These are phyloP conservation scores for Lodderomyces metapsilosis DNA, from an alignment of 1,139 yeast genomes.

Conservation along the genomic window DNA sequence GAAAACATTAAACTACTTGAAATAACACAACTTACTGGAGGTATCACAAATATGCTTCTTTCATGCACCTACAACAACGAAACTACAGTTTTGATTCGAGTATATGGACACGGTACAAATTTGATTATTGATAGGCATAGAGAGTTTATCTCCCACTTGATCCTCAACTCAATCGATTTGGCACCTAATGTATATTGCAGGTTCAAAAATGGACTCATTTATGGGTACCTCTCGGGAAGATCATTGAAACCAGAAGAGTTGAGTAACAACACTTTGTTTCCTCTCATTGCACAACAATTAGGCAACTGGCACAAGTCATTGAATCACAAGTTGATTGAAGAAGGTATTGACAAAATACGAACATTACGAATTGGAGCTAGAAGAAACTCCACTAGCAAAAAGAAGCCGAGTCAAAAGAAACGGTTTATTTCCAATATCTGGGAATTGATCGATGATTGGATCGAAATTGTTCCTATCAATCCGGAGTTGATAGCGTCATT, in stretches of 20 bases:
- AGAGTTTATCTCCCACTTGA: slow-evolving; percentile 70
- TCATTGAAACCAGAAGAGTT: slow-evolving; percentile 60
- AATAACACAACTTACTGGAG: slow-evolving; percentile 59
- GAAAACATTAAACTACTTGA: slow-evolving; percentile 20
- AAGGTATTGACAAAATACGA: slow-evolving; percentile 48
- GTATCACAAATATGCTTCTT: slow-evolving; percentile 74
- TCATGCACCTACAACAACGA: slow-evolving; percentile 43
- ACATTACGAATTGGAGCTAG: slow-evolving; percentile 20
- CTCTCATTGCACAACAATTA: slow-evolving; percentile 61
- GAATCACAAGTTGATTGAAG: slow-evolving; percentile 45
- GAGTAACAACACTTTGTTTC: slow-evolving; percentile 45
- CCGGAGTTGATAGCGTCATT: slow-evolving; percentile 44
- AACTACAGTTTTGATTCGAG: slow-evolving; percentile 57
- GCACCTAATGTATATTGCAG: slow-evolving; percentile 73
- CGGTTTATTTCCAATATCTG: slow-evolving; percentile 49
- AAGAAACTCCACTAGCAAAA: slow-evolving; percentile 15
- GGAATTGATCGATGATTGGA: slow-evolving; percentile 64
- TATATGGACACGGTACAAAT: slow-evolving; percentile 75
- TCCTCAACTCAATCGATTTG: slow-evolving; percentile 56
- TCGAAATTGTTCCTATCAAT: slow-evolving; percentile 54
- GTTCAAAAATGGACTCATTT: slow-evolving; percentile 71
- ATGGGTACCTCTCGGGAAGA: slow-evolving; percentile 68
- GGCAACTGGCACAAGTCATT: slow-evolving; percentile 69
- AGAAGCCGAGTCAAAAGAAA: slow-evolving; percentile 22
- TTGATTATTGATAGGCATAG: slow-evolving; percentile 73